Base-by-base conservation (phyloP, 768 basidiomycete species). In the Lentinula lateritia region DNA sequence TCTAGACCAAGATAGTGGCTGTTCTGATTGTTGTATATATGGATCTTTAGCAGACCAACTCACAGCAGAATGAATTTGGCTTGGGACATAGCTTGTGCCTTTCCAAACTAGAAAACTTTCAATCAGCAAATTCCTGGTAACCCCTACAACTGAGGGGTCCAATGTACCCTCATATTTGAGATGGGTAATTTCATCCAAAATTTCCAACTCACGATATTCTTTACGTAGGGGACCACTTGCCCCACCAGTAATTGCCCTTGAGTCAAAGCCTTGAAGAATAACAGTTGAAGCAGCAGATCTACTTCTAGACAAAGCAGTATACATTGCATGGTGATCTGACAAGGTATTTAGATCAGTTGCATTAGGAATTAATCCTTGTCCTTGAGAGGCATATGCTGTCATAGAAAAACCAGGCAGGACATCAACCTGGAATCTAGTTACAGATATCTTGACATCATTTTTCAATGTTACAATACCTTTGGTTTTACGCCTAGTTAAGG, bases 301-400 rank as follows among this genome's bases (percentile, higher is more conserved):
- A 61, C 70, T 66, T 28, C 69, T 28, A 28, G 28, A 28, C 28
- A 28, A 28, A 28, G 28, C 28, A 28, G 28, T 28, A 28, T 28
- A 28, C 28, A 28, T 28, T 28, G 28, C 28, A 28, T 28, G 28
- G 28, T 28, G 28, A 28, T 28, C 28, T 28, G 74, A 76, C 0
- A 76, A 61, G 23, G 66, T 61, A 20, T 58, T 61, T 8, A 73
- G 43, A 53, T 74, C 66, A 9, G 74, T 70, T 5, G 69, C 62
- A 68, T 74, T 75, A 2, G 48, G 28, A n/a, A 34, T 13, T 16
- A 72, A 34, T 28, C 71, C 70, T 60, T 70, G 71, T 5, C 73
- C 73, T 65, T 75, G 73, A 0, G 68, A 70, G 1, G 68, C 58
- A 64, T 70, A 75, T 59, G 74, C 73, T 5, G 74, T 74, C 67